These are phyloP conservation scores for Fermentozyma sake DNA, from an alignment of 1,139 yeast genomes.

Conservation along the genomic window DNA sequence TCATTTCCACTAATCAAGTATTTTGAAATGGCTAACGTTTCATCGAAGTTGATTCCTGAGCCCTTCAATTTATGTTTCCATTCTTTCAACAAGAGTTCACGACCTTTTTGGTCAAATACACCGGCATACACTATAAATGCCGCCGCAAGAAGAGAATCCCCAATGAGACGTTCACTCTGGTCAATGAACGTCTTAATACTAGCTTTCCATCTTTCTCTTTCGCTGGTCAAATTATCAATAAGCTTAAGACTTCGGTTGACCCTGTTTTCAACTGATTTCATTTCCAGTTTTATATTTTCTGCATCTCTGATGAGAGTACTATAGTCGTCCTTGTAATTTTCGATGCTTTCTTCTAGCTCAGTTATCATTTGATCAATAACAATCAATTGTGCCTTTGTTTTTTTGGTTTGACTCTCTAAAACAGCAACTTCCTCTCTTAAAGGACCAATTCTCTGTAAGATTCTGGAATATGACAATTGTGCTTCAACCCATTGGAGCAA, in stretches of 20 bases:
- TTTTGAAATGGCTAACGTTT: constrained; percentile 26
- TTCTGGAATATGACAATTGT: constrained; percentile 66
- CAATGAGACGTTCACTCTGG: constrained; percentile 49
- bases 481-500: constrained; percentile 86
- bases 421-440: constrained; percentile 58
- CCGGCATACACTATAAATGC: constrained; percentile 65
- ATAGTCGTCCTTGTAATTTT: constrained; percentile 61
- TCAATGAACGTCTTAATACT: constrained; percentile 49
- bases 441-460: constrained; percentile 72
- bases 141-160: constrained; percentile 62
- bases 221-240: constrained; percentile 60
- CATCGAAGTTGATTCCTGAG: constrained; percentile 40
- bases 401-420: constrained; percentile 57
- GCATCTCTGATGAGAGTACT: constrained; percentile 72
- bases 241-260: constrained; percentile 61
- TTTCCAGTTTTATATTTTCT: constrained; percentile 69
- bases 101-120: constrained; percentile 46
- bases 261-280: constrained; percentile 56
- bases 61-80: constrained; percentile 42
- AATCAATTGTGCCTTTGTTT: constrained; percentile 61
- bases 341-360: constrained; percentile 70
- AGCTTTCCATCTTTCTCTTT: constrained; percentile 71
- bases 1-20: constrained; percentile 40
- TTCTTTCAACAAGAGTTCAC: constrained; percentile 30
- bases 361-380: constrained; percentile 79